Percentiles rank a stretch among this genome's conserved stretches.
phyloP scores from a whole-genome alignment of 139 green algal species.

The Pleodorina starrii region DNA sequence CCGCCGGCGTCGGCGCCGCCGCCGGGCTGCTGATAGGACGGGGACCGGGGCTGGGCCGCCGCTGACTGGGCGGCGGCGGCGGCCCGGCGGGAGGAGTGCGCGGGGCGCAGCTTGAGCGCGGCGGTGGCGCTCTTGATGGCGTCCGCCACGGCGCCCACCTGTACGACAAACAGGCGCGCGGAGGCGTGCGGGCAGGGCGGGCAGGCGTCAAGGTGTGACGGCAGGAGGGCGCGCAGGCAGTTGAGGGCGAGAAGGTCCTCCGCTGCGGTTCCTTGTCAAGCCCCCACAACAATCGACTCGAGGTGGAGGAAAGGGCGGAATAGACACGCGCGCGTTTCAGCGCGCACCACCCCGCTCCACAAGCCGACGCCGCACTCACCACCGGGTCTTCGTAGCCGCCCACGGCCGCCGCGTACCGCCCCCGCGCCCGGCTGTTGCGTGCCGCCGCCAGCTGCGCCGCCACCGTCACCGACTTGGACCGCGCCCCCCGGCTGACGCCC shows the following conservation, averaged over 20 bases:
- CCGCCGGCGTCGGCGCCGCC: not conserved
- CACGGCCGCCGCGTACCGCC: not conserved
- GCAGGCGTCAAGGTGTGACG: too few species aligned
- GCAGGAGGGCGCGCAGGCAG: too few species aligned
- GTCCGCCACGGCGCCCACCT: conserved; percentile 19
- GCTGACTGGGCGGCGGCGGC: not conserved
- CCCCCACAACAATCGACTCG: too few species aligned
- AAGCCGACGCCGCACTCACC: not conserved
- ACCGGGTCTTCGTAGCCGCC: not conserved
- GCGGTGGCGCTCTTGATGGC: not conserved
- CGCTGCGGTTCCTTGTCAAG: too few species aligned
- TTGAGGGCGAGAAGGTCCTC: too few species aligned
- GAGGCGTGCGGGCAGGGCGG: too few species aligned
- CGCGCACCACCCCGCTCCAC: too few species aligned
- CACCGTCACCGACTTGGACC: not conserved
- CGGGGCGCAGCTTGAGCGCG: not conserved
- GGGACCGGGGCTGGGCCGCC: not conserved
- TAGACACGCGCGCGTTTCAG: too few species aligned
- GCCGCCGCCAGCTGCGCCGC: conserved; percentile 17
- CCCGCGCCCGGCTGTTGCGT: not conserved
- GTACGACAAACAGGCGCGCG: not conserved
- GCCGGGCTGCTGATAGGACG: not conserved
- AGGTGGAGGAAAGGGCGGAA: too few species aligned
- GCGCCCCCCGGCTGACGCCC: not conserved
- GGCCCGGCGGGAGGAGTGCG: too few species aligned